Percentiles rank a stretch among this genome's conserved stretches.
Conservation (phyloP, 805 yeast genomes). For the Cyberlindnera mississippiensis region DNA sequence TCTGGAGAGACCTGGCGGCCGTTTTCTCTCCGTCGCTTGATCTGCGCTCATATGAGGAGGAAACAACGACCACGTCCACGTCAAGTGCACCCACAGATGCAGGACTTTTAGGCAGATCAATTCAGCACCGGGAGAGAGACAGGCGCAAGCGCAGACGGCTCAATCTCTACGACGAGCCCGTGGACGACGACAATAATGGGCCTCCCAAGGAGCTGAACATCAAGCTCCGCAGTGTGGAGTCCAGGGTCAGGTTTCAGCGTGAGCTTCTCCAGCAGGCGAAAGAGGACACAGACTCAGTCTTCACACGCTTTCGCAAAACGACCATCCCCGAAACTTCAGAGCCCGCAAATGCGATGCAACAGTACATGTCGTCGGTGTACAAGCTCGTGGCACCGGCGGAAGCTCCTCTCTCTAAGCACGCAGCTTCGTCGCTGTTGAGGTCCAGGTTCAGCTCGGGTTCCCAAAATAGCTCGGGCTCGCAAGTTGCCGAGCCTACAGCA, state of each 20-base stretch:
- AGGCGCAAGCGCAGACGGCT: constrained; percentile 24
- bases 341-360: not conserved
- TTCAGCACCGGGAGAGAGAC: too few species aligned
- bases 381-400: constrained; percentile 1
- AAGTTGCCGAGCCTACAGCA: too few species aligned
- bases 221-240: constrained; percentile 17
- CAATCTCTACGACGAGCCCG: constrained; percentile 38
- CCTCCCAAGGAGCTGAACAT: constrained; percentile 4
- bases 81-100: too few species aligned
- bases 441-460: constrained; percentile 2
- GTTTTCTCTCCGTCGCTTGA: too few species aligned
- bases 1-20: too few species aligned
- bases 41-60: too few species aligned
- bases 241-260: constrained; percentile 19
- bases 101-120: too few species aligned
- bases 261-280: not conserved
- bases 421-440: constrained; percentile 8
- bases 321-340: not conserved
- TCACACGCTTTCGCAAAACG: constrained; percentile 11
- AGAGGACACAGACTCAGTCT: constrained; percentile 11
- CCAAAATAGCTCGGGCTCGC: too few species aligned
- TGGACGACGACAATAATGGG: constrained; percentile 5
- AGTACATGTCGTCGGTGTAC: constrained; percentile 1
- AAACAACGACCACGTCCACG: too few species aligned
- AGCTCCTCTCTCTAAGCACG: constrained; percentile 7